A percentile compares a stretch with the other conserved stretches of the same genome.
Conservation (phyloP, 768 basidiomycete species). For the Naganishia randhawae region DNA sequence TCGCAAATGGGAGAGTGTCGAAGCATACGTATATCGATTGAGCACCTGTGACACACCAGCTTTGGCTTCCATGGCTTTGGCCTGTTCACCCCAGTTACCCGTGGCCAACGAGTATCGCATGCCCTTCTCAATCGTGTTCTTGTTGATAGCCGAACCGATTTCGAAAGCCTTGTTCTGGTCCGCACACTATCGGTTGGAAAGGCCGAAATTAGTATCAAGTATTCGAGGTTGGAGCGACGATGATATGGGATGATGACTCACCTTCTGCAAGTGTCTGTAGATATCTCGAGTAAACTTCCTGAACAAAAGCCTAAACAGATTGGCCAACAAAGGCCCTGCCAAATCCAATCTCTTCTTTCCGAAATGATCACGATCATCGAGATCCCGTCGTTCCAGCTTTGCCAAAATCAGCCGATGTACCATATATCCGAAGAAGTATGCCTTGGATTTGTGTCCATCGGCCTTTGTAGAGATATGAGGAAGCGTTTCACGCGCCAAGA, state of each 20-base stretch:
- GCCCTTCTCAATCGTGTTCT: conserved; percentile 95
- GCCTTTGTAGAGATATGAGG: conserved; percentile 95
- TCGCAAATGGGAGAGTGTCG: conserved; percentile 93
- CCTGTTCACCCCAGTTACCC: conserved; percentile 99
- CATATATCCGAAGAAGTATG: conserved; percentile 99
- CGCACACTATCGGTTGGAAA: conserved; percentile 65
- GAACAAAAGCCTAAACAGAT: conserved; percentile 95
- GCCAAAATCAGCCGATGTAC: conserved; percentile 91
- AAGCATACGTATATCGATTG: conserved; percentile 97
- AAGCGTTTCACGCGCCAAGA: conserved; percentile 96
- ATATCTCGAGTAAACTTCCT: conserved; percentile 94
- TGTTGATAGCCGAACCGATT: conserved; percentile 83
- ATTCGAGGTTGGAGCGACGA: neutral
- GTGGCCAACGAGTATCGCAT: conserved; percentile 96
- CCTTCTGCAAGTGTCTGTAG: conserved; percentile 95
- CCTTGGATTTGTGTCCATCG: conserved; percentile 95
- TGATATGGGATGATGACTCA: conserved; percentile 44
- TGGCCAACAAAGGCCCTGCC: conserved; percentile 92
- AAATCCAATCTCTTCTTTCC: conserved; percentile 96
- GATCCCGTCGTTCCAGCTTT: conserved; percentile 85
- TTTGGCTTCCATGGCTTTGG: conserved; percentile 95
- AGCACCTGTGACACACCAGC: conserved; percentile 98
- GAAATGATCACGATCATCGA: conserved; percentile 99
- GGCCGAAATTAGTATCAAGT: conserved; percentile 26
- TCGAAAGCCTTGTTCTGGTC: conserved; percentile 95